Evolutionary conservation across 495 filamentous ascomycete genomes (phyloP), one percentile per base, ranked within the genome.

Genomic region (Neurospora africana): DNA sequence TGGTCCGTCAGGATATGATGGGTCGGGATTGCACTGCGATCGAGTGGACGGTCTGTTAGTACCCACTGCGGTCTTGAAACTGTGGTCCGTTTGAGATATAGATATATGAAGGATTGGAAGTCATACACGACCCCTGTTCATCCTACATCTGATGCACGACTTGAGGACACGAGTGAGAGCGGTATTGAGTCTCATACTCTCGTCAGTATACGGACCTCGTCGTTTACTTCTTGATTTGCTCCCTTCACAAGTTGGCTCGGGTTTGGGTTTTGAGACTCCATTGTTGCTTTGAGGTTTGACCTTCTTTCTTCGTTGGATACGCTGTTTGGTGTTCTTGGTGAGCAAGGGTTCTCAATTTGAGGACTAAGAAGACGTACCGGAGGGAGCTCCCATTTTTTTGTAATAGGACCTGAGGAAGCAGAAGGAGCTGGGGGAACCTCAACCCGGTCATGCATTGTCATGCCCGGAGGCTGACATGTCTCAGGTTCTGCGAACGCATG

Each of bases 141-240:
- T 78, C 61, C 76, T 72, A 69, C 76, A 78, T 15, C 76, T 70
- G 72, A 78, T 76, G 71, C 76, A 78, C 13, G 76, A 78, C 72
- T 76, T 77, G 37, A 78, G 74, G 8, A 76, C 71, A 2, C 76
- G 72, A 6, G 76, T 78, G 53, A 78, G 68, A 3, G 76, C 76
- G 19, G 76, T 78, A 53, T 75, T 74, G 1, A 65, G 73, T 44
- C 75, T 78, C 74, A 72, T 73, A 44, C 58, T 67, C 69, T 77
- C 72, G 69, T 75, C 75, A 7, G 70, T 75, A 65, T 76, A 76
- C 6, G 75, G 72, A 11, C 74, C 75, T n/a, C 76, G 73, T 36
- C 65, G 71, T 36, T 74, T 76, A 19, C 70, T 71, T 36, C 75
- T 72, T n/a, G 69, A 40, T 21, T 70, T 61, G 58, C 39, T 23